Evolutionary conservation across 208 protist species (phyloP).

Genomic region (Leishmania guyanensis): DNA sequence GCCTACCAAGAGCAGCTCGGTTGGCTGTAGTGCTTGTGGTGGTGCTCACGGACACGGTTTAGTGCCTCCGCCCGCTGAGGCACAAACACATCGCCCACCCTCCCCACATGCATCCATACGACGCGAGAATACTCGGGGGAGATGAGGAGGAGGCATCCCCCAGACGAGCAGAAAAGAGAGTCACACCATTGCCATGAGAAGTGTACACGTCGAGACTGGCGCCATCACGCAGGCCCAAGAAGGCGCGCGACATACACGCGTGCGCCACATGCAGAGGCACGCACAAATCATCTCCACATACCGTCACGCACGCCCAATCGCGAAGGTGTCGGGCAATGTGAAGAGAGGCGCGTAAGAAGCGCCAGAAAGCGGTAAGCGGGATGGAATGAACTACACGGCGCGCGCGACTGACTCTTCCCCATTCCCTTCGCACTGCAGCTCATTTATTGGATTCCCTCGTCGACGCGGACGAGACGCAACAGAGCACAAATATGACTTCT

Average conservation of each 20-base stretch:
- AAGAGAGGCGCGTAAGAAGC: background rate
- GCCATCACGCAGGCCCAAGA: background rate
- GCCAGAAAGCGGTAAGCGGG: background rate
- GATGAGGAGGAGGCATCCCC: background rate
- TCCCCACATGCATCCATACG: background rate
- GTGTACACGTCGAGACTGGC: background rate
- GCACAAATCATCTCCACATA: background rate
- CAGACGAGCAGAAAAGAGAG: background rate
- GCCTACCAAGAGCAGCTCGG: background rate
- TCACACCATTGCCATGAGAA: background rate
- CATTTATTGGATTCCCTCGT: background rate
- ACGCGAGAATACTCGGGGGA: background rate
- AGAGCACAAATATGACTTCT: too few species aligned
- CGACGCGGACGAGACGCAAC: too few species aligned
- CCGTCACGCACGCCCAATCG: background rate
- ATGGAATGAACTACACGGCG: too few species aligned
- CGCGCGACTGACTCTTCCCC: background rate
- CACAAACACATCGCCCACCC: background rate
- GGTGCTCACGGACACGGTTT: background rate
- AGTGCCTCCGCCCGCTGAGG: background rate
- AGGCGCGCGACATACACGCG: background rate
- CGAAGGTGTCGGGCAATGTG: background rate
- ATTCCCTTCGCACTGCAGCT: background rate
- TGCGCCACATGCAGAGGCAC: background rate
- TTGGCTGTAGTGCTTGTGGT: background rate